phyloP scores from a whole-genome alignment of 1,284 basidiomycete species.

The Ustilago loliicola region DNA sequence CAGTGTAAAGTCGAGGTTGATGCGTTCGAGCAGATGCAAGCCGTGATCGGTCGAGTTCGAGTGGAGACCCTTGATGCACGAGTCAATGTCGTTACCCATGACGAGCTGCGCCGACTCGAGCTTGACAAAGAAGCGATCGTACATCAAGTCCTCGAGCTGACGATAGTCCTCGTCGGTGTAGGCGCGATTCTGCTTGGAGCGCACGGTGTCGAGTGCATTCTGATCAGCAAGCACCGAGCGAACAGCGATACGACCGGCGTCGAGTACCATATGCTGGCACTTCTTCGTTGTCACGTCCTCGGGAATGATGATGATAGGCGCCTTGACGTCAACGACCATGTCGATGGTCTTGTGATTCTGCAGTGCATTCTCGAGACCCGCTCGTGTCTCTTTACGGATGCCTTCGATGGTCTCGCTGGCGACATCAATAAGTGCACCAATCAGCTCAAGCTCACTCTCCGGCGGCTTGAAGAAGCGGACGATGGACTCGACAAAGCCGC shows the following conservation, averaged over 20 bases:
- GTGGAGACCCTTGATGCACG: slow-evolving; percentile 76
- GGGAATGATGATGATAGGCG: slow-evolving; percentile 96
- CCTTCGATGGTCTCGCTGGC: slow-evolving; percentile 96
- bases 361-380: slow-evolving; percentile 92
- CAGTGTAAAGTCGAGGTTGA: slow-evolving; percentile 89
- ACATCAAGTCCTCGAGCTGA: slow-evolving; percentile 93
- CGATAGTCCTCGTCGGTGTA: slow-evolving; percentile 91
- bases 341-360: slow-evolving; percentile 96
- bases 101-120: slow-evolving; percentile 92
- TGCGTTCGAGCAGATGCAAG: slow-evolving; percentile 87
- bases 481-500: slow-evolving; percentile 91
- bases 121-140: slow-evolving; percentile 88
- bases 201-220: slow-evolving; percentile 82
- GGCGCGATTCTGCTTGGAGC: slow-evolving; percentile 85
- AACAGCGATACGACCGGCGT: slow-evolving; percentile 96
- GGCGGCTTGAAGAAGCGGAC: slow-evolving; percentile 95
- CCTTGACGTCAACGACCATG: slow-evolving; percentile 94
- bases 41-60: slow-evolving; percentile 75
- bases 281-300: slow-evolving; percentile 82
- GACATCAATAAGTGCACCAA: slow-evolving; percentile 79
- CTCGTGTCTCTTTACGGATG: slow-evolving; percentile 92
- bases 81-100: slow-evolving; percentile 85
- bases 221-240: slow-evolving; percentile 91
- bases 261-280: slow-evolving; percentile 90
- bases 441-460: slow-evolving; percentile 93